A percentile compares a stretch with the other conserved stretches of the same genome.
Conservation (phyloP, 2,329 filamentous ascomycete genomes). For the Mycosphaerella sp. region DNA sequence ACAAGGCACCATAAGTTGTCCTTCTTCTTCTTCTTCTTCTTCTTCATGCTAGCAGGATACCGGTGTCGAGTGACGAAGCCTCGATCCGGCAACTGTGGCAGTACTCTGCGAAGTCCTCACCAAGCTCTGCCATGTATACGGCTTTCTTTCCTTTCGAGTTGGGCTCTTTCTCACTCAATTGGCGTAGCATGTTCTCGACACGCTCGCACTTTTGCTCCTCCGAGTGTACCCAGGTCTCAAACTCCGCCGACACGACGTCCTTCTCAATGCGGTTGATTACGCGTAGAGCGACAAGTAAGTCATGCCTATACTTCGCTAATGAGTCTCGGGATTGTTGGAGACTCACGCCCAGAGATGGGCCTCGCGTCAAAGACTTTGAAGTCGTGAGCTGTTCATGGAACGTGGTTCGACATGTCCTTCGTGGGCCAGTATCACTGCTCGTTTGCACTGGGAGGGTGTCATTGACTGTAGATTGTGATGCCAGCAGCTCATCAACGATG, state of each 20-base stretch:
- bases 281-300: constrained; percentile 82
- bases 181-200: constrained; percentile 46
- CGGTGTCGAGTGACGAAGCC: constrained; percentile 12
- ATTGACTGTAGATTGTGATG: constrained; percentile 28
- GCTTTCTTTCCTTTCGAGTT: background rate
- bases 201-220: constrained; percentile 71
- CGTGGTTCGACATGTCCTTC: constrained; percentile 29
- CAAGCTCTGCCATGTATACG: constrained; percentile 35
- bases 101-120: constrained; percentile 53
- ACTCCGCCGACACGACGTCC: constrained; percentile 80
- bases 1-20: background rate
- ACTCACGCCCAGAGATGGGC: constrained; percentile 35
- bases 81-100: constrained; percentile 54
- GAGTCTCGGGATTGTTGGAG: constrained; percentile 75
- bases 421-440: background rate
- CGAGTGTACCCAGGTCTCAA: constrained; percentile 83
- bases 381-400: constrained; percentile 29
- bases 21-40: constrained; percentile 3
- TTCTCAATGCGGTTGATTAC: constrained; percentile 84
- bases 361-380: constrained; percentile 10
- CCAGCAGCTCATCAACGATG: constrained; percentile 60
- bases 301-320: constrained; percentile 77
- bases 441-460: constrained; percentile 3
- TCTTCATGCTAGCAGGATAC: constrained; percentile 13
- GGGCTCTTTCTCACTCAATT: constrained; percentile 12